Percentiles rank a stretch among this genome's conserved stretches.
phyloP scores from a whole-genome alignment of 2,329 filamentous ascomycete genomes.

The Sporothrix pseudoabietina region DNA sequence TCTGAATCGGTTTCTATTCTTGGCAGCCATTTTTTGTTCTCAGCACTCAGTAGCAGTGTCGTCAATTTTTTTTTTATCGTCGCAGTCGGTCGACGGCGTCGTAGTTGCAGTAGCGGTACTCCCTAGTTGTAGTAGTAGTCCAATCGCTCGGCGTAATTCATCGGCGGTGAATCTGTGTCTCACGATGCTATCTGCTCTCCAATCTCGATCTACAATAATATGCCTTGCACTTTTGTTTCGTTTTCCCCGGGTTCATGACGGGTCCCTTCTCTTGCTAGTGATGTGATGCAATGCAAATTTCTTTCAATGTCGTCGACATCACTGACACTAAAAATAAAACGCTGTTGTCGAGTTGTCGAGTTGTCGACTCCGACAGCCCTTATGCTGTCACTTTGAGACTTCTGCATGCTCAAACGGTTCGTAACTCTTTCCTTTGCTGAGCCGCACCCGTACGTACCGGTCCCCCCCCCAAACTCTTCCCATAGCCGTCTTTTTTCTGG shows the following conservation, averaged over 20 bases:
- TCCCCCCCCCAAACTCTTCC: not conserved
- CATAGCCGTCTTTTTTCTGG: not conserved
- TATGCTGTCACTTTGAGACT: not conserved
- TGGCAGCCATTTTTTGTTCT: not conserved
- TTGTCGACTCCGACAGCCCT: not conserved
- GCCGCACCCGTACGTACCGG: not conserved
- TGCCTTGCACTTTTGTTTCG: not conserved
- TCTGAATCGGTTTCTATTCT: constrained; percentile 21
- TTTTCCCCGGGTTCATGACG: not conserved
- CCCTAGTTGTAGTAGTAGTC: no score
- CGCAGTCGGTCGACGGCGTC: not conserved
- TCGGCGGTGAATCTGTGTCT: constrained; percentile 1
- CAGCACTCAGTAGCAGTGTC: not conserved
- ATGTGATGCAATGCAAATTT: not conserved
- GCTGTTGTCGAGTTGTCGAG: not conserved
- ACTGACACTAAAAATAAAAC: not conserved
- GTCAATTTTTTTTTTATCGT: not conserved
- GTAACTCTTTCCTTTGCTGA: constrained; percentile 5
- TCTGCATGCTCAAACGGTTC: not conserved
- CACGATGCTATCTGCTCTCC: not conserved
- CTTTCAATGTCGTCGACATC: not conserved
- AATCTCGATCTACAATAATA: not conserved
- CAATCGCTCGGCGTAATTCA: not conserved
- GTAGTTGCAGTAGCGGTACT: not conserved
- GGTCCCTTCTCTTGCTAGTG: not conserved